These are phyloP conservation scores for Tricholoma hemisulphureum DNA, from an alignment of 768 basidiomycete genomes.

Conservation along the genomic window DNA sequence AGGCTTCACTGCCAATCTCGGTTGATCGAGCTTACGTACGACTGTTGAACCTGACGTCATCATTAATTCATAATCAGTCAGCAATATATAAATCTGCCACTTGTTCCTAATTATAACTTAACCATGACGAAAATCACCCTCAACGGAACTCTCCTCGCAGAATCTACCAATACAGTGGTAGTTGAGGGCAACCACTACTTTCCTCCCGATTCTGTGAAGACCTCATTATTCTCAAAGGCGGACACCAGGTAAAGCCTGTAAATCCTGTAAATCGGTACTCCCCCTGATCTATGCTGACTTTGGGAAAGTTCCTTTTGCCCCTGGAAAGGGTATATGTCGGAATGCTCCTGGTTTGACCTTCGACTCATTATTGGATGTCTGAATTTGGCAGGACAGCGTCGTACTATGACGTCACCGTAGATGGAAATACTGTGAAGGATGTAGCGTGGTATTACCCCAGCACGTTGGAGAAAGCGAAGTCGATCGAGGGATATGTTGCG, in stretches of 20 bases:
- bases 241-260: conserved; percentile 44
- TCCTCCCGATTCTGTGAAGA: conserved; percentile 53
- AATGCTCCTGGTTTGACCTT: too few species aligned
- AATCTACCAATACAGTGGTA: conserved; percentile 50
- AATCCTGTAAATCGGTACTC: neutral
- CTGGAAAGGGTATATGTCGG: conserved; percentile 68
- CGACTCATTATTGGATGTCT: too few species aligned
- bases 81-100: too few species aligned
- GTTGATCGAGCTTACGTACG: too few species aligned
- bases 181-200: conserved; percentile 78
- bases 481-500: conserved; percentile 67
- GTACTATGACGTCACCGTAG: conserved; percentile 60
- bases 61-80: too few species aligned
- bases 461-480: conserved; percentile 50
- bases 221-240: conserved; percentile 47
- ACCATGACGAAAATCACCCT: conserved; percentile 51
- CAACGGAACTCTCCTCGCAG: conserved; percentile 54
- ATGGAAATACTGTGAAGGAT: conserved; percentile 50
- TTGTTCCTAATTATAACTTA: neutral
- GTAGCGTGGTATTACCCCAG: conserved; percentile 71
- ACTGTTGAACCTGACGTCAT: too few species aligned
- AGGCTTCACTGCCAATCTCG: too few species aligned
- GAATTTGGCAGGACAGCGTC: conserved; percentile 49
- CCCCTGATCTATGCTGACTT: neutral
- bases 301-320: conserved; percentile 49